Conservation (phyloP, 805 yeast species). For the Blastobotrys terrestris region DNA sequence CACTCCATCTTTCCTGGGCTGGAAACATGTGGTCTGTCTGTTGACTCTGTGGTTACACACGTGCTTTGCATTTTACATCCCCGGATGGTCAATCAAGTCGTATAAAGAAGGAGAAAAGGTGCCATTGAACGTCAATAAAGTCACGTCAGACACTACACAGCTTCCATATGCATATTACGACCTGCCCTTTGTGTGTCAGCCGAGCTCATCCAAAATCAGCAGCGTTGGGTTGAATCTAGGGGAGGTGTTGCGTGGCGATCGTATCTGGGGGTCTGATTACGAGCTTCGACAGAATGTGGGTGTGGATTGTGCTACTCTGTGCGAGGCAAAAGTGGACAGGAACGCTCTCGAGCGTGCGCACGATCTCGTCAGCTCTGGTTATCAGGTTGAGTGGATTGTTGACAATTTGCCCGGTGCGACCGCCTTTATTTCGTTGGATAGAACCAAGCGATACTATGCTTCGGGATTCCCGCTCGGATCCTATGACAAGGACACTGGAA, state of each 20-base stretch:
- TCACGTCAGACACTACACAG: conserved; percentile 71
- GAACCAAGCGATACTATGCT: conserved; percentile 63
- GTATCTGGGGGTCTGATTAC: conserved; percentile 71
- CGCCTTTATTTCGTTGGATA: conserved; percentile 56
- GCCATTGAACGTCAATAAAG: conserved; percentile 66
- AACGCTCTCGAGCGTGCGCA: conserved; percentile 49
- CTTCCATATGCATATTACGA: conserved; percentile 73
- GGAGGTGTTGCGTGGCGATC: conserved; percentile 74
- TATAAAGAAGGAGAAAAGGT: conserved; percentile 53
- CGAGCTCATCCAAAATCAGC: conserved; percentile 39
- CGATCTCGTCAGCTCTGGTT: conserved; percentile 57
- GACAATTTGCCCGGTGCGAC: conserved; percentile 89
- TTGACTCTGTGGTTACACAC: not conserved
- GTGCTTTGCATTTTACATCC: not conserved
- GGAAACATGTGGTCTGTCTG: not conserved
- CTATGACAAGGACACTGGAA: conserved; percentile 43
- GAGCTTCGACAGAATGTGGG: conserved; percentile 59
- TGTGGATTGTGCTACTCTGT: conserved; percentile 55
- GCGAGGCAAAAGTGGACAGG: conserved; percentile 57
- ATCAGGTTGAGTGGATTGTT: conserved; percentile 75
- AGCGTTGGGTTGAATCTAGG: conserved; percentile 66
- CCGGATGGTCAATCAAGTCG: conserved; percentile 35
- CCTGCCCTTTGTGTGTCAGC: conserved; percentile 69
- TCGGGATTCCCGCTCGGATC: conserved; percentile 85
- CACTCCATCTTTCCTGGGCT: not conserved